Conservation (phyloP, 1,139 yeast species). For the Geotrichum fermentans region DNA sequence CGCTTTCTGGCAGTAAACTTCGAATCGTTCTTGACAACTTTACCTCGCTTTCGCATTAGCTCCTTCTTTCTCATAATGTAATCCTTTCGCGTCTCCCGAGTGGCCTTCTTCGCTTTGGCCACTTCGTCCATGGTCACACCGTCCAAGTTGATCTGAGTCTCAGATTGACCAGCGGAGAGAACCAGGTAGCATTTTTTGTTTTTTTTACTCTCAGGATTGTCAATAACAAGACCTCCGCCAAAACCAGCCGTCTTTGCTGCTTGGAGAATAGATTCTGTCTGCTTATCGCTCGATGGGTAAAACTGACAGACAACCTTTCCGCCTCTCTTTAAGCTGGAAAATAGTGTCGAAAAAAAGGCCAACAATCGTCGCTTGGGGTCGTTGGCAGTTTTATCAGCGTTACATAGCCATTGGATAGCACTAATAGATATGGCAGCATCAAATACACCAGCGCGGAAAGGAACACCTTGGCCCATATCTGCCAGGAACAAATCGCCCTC, state of each 20-base stretch:
- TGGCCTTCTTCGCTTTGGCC: constrained; percentile 44
- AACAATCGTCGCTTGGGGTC: constrained; percentile 84
- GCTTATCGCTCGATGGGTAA: constrained; percentile 86
- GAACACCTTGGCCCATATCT: constrained; percentile 92
- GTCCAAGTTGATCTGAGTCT: constrained; percentile 61
- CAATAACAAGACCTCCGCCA: constrained; percentile 91
- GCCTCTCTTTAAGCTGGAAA: constrained; percentile 82
- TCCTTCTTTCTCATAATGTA: constrained; percentile 90
- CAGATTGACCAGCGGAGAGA: constrained; percentile 75
- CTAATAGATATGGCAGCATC: constrained; percentile 96
- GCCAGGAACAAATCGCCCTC: constrained; percentile 89
- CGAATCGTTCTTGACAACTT: constrained; percentile 81
- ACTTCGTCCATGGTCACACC: constrained; percentile 76
- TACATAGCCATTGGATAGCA: constrained; percentile 96
- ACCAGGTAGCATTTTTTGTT: constrained; percentile 88
- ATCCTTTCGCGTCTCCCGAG: constrained; percentile 65
- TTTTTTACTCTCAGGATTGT: constrained; percentile 88
- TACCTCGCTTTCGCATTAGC: constrained; percentile 86
- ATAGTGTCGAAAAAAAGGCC: constrained; percentile 80
- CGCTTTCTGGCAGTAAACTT: constrained; percentile 93
- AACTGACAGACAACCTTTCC: constrained; percentile 97
- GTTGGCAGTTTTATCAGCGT: constrained; percentile 77
- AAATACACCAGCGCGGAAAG: constrained; percentile 92
- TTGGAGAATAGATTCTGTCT: constrained; percentile 66
- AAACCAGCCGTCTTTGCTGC: constrained; percentile 95